Percentiles rank a stretch among this genome's conserved stretches.
Conservation (phyloP, 768 basidiomycete species). For the Macrocybe gigantea region DNA sequence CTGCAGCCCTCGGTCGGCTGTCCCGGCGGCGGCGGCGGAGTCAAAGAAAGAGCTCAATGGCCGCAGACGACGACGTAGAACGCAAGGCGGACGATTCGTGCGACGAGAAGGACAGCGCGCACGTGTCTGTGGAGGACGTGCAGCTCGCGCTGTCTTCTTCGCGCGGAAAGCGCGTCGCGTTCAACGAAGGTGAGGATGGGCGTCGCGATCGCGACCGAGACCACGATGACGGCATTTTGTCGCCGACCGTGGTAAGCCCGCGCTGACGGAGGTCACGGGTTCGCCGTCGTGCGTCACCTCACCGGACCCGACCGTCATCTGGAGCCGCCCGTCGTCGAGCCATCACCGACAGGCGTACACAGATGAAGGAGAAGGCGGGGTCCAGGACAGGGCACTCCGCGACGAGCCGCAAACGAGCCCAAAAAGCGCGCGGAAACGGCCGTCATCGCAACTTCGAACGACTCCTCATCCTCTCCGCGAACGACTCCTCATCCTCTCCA, state of each 20-base stretch:
- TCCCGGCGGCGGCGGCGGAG: not conserved
- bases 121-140: not conserved
- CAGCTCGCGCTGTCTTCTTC: too few species aligned
- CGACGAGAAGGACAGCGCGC: conserved; percentile 2
- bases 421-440: too few species aligned
- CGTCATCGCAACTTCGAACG: too few species aligned
- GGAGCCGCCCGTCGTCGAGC: not conserved
- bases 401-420: not conserved
- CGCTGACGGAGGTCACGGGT: conserved; percentile 6
- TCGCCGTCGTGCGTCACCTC: conserved; percentile 4
- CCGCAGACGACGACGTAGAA: not conserved
- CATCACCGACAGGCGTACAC: not conserved
- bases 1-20: conserved; percentile 8
- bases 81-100: not conserved
- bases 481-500: not conserved
- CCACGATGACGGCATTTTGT: conserved; percentile 7
- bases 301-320: conserved; percentile 8
- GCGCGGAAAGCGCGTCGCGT: conserved; percentile 14
- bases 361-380: not conserved
- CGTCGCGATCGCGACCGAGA: conserved; percentile 13
- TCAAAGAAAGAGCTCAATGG: not conserved
- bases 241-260: conserved; percentile 5
- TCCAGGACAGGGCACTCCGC: not conserved
- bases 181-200: conserved; percentile 10
- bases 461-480: too few species aligned